Percentiles rank a stretch among this genome's conserved stretches.
These are phyloP conservation scores for Aureobasidium melanogenum DNA, from an alignment of 2,329 filamentous ascomycete genomes.

Conservation along the genomic window DNA sequence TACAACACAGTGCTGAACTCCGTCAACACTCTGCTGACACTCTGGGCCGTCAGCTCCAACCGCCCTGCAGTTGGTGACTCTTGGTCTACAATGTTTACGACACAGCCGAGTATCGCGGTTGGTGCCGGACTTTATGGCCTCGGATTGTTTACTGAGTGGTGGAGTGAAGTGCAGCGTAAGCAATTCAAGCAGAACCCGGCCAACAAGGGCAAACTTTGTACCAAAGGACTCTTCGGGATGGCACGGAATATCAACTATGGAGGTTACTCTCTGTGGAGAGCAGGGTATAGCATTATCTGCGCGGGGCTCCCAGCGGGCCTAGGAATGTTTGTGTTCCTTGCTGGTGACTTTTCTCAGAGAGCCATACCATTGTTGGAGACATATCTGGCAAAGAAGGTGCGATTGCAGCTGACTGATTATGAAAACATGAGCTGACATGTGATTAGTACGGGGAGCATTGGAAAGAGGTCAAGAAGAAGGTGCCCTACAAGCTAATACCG, in stretches of 20 bases:
- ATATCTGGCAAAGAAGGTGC: slow-evolving; percentile 20
- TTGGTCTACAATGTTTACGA: slow-evolving; percentile 10
- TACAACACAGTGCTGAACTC: slow-evolving; percentile 21
- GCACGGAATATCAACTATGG: slow-evolving; percentile 22
- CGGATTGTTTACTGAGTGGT: slow-evolving; percentile 20
- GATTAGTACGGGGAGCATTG: slow-evolving; percentile 20
- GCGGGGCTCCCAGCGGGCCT: slow-evolving; percentile 18
- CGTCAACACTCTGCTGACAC: slow-evolving; percentile 18
- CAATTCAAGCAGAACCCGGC: slow-evolving; percentile 18
- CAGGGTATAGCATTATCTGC: slow-evolving; percentile 18
- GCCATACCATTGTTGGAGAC: slow-evolving; percentile 22
- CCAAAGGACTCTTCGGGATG: slow-evolving; percentile 18
- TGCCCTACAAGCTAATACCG: slow-evolving; percentile 20
- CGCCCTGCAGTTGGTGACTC: slow-evolving; percentile 12
- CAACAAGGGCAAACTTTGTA: slow-evolving; percentile 20
- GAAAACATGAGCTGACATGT: not conserved
- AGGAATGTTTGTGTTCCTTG: slow-evolving; percentile 14
- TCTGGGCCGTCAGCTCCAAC: slow-evolving; percentile 18
- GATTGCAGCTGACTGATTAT: not conserved
- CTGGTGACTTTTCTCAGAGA: slow-evolving; percentile 18
- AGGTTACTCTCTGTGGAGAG: slow-evolving; percentile 21
- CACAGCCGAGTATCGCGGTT: slow-evolving; percentile 11
- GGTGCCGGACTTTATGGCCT: slow-evolving; percentile 16
- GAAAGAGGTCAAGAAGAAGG: slow-evolving; percentile 17
- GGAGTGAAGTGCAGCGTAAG: slow-evolving; percentile 21